Conservation (phyloP, 345 rosid genomes). For the Physaria fendleri region DNA sequence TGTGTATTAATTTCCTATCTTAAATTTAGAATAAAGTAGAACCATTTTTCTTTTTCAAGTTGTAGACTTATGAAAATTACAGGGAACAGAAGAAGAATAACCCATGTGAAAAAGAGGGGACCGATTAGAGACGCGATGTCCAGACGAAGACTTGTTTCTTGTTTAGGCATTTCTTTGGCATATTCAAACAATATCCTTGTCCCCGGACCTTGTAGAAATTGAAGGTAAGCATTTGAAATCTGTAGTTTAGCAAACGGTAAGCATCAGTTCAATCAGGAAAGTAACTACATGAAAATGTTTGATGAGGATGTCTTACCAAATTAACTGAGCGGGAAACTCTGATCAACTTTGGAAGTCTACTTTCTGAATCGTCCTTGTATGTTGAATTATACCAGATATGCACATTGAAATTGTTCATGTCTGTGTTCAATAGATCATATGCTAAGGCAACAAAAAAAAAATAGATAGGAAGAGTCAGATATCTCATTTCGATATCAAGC, state of each 20-base stretch:
- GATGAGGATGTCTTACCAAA: slow-evolving; percentile 42
- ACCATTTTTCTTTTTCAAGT: no score
- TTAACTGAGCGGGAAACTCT: slow-evolving; percentile 70
- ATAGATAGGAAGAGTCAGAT: not conserved
- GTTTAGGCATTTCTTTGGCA: slow-evolving; percentile 79
- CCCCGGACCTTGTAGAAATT: slow-evolving; percentile 43
- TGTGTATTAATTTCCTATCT: no score
- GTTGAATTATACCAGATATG: slow-evolving; percentile 81
- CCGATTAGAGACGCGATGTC: slow-evolving; percentile 76
- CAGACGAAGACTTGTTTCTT: slow-evolving; percentile 33
- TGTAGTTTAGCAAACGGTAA: slow-evolving; percentile 28
- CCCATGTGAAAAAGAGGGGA: slow-evolving; percentile 54
- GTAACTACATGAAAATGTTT: no score
- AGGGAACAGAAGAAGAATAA: slow-evolving; percentile 56
- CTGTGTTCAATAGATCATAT: slow-evolving; percentile 73
- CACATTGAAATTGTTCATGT: slow-evolving; percentile 49
- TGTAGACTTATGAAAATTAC: no score
- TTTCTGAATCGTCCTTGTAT: slow-evolving; percentile 25
- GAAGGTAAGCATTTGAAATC: slow-evolving; percentile 79
- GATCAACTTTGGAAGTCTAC: slow-evolving; percentile 26
- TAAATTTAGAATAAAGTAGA: no score
- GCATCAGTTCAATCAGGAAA: not conserved
- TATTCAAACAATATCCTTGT: slow-evolving; percentile 51
- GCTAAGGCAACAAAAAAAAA: slow-evolving; percentile 38
- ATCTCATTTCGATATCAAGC: not conserved